These are phyloP conservation scores for Plantago ovata DNA, from an alignment of 257 asterid genomes.

Conservation along the genomic window DNA sequence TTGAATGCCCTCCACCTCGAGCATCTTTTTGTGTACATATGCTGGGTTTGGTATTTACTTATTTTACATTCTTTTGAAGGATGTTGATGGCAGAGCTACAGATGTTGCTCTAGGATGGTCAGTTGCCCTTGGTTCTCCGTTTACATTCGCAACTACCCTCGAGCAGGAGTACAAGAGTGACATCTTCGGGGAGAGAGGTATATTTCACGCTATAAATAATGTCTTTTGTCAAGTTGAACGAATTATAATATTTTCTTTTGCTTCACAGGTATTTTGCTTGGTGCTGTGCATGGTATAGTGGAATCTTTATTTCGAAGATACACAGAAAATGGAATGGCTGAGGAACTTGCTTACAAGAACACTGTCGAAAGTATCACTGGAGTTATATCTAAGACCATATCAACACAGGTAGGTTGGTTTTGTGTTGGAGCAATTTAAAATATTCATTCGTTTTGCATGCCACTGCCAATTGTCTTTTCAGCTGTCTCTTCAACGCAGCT, in stretches of 20 bases:
- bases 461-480: conserved; percentile 2
- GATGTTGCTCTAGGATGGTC: conserved; percentile 99
- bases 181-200: conserved; percentile 95
- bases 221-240: not conserved
- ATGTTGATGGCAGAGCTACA: conserved; percentile 95
- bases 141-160: conserved; percentile 86
- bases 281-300: conserved; percentile 96
- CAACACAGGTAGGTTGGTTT: conserved; percentile 58
- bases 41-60: too few relatives aligned
- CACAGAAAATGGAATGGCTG: conserved; percentile 88
- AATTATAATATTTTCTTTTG: conserved; percentile 6
- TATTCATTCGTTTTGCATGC: not conserved
- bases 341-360: conserved; percentile 89
- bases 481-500: conserved; percentile 1
- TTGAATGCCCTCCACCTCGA: too few relatives aligned
- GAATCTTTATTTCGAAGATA: conserved; percentile 88
- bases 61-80: conserved; percentile 33
- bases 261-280: conserved; percentile 77
- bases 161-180: conserved; percentile 93
- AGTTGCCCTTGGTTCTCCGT: conserved; percentile 94
- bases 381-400: conserved; percentile 73
- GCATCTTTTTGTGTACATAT: too few relatives aligned
- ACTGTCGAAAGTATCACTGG: conserved; percentile 95
- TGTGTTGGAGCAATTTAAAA: not conserved
- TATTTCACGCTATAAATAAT: conserved; percentile 5